A percentile compares a stretch with the other conserved stretches of the same genome.
Conservation (phyloP, 169 alveolate genomes). For the Plasmodium yoelii region DNA sequence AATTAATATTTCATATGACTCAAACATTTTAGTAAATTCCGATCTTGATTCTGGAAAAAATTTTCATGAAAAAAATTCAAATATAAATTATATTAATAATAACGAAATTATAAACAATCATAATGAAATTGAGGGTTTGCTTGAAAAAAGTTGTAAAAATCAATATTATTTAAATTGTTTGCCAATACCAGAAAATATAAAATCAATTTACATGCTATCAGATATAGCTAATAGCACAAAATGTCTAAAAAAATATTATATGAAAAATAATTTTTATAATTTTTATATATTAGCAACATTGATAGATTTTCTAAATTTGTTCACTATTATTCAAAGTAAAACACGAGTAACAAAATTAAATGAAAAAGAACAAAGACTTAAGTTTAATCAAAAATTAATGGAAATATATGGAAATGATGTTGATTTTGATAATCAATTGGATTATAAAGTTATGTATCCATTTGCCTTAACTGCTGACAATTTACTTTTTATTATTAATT, state of each 20-base stretch:
- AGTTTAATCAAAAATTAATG: conserved; percentile 69
- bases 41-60: neutral
- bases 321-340: conserved; percentile 70
- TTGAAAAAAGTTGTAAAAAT: neutral
- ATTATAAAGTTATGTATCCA: conserved; percentile 77
- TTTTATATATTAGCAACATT: conserved; percentile 50
- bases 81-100: neutral
- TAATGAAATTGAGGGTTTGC: neutral
- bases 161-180: conserved; percentile 22
- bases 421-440: conserved; percentile 62
- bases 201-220: conserved; percentile 72
- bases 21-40: neutral
- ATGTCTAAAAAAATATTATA: conserved; percentile 33
- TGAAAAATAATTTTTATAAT: conserved; percentile 72
- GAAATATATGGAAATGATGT: conserved; percentile 62
- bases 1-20: neutral
- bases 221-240: conserved; percentile 73
- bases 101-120: neutral
- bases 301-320: conserved; percentile 54
- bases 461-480: conserved; percentile 74
- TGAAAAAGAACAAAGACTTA: conserved; percentile 61
- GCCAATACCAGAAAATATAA: conserved; percentile 69
- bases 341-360: conserved; percentile 44
- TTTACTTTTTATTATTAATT: conserved; percentile 47
- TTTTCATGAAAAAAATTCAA: neutral